These are phyloP conservation scores for Syncephalastrum monosporum DNA, from an alignment of 371 early-diverging fungal genomes.

Conservation along the genomic window DNA sequence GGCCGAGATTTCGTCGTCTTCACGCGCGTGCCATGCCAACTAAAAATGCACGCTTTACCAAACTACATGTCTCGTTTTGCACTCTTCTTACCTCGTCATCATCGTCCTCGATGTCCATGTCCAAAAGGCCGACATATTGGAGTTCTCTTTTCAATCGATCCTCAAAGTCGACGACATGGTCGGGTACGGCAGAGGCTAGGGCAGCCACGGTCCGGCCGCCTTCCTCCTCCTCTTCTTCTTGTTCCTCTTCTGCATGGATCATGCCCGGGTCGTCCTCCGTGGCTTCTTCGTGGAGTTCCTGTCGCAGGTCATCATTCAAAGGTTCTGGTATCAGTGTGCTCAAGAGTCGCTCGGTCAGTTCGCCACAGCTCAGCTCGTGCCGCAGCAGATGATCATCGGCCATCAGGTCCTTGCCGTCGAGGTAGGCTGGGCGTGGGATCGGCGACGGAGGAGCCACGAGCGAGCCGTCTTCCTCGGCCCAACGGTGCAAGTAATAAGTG, in stretches of 20 bases:
- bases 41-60: constrained; percentile 11
- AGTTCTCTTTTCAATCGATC: constrained; percentile 82
- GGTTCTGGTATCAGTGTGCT: constrained; percentile 68
- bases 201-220: constrained; percentile 8
- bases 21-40: constrained; percentile 67
- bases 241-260: constrained; percentile 4
- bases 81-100: constrained; percentile 61
- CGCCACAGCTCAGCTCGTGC: constrained; percentile 52
- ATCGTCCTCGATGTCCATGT: constrained; percentile 66
- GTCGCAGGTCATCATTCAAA: constrained; percentile 15
- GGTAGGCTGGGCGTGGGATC: not conserved
- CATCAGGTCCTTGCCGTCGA: not conserved
- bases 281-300: constrained; percentile 6
- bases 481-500: constrained; percentile 70
- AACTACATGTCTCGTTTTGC: not conserved
- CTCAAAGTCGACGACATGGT: constrained; percentile 51
- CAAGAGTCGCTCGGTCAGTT: constrained; percentile 73
- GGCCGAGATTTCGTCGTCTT: constrained; percentile 82
- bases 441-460: not conserved
- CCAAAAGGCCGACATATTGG: constrained; percentile 75
- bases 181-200: constrained; percentile 14
- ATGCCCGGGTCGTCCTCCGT: not conserved
- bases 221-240: constrained; percentile 23
- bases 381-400: not conserved
- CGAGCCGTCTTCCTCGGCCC: constrained; percentile 78